These are phyloP conservation scores for Geosmithia morbida DNA, from an alignment of 2,329 filamentous ascomycete species.

Conservation along the genomic window DNA sequence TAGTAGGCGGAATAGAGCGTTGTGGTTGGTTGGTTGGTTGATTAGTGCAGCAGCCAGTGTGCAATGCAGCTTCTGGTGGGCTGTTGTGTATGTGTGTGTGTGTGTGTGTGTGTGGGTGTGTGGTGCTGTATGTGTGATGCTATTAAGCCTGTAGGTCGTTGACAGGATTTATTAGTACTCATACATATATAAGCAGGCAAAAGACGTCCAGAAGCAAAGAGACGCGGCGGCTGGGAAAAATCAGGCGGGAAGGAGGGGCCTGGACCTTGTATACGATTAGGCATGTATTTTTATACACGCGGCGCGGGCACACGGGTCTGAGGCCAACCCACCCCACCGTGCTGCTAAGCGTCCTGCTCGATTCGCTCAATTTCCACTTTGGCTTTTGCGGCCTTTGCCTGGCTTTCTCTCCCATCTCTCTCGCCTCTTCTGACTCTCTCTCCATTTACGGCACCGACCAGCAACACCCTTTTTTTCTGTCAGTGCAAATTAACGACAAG, in stretches of 20 bases:
- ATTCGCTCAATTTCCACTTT: conserved; percentile 5
- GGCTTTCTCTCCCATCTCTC: not conserved
- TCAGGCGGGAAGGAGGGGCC: conserved; percentile 25
- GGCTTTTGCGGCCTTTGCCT: conserved; percentile 1
- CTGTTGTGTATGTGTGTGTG: too few species aligned
- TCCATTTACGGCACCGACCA: not conserved
- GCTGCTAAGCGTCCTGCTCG: not conserved
- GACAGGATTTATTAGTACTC: too few species aligned
- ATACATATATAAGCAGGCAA: not conserved
- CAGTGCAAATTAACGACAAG: not conserved
- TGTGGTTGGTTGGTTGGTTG: too few species aligned
- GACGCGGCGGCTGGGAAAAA: conserved; percentile 13
- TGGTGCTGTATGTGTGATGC: too few species aligned
- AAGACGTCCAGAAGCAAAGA: not conserved
- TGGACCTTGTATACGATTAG: conserved; percentile 27
- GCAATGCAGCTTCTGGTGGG: too few species aligned
- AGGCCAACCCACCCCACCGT: not conserved
- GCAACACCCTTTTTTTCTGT: too few species aligned
- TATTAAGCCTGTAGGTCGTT: too few species aligned
- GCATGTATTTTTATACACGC: conserved; percentile 31
- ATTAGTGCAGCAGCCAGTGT: too few species aligned
- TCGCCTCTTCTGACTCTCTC: not conserved
- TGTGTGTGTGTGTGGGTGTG: too few species aligned
- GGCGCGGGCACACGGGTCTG: conserved; percentile 6
- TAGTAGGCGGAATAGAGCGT: too few species aligned